A percentile compares a stretch with the other conserved stretches of the same genome.
phyloP scores from a whole-genome alignment of 2,329 filamentous ascomycete genomes.

The Aspergillus udagawae region DNA sequence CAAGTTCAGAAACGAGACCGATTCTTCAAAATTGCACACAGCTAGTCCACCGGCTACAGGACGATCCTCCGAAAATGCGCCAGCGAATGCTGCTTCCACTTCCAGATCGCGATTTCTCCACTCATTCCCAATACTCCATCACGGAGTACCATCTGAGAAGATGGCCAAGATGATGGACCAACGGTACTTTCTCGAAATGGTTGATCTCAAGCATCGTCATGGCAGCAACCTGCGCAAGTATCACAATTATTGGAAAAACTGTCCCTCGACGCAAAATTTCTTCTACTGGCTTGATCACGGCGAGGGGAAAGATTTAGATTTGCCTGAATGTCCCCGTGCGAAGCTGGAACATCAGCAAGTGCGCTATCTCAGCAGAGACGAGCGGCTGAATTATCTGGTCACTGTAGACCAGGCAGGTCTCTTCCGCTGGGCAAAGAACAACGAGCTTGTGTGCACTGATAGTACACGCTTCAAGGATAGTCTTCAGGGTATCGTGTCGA shows the following conservation, averaged over 20 bases:
- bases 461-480: conserved; percentile 69
- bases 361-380: conserved; percentile 77
- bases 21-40: neutral
- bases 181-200: conserved; percentile 82
- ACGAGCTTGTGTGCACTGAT: conserved; percentile 70
- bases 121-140: conserved; percentile 25
- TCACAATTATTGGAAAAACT: conserved; percentile 77
- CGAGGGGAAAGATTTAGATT: conserved; percentile 65
- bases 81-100: neutral
- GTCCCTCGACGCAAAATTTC: conserved; percentile 78
- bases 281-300: conserved; percentile 92
- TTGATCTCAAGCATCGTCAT: conserved; percentile 81
- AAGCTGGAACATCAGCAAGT: conserved; percentile 74
- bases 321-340: conserved; percentile 68
- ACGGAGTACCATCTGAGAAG: conserved; percentile 54
- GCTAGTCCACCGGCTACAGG: neutral
- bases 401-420: conserved; percentile 69
- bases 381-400: conserved; percentile 76
- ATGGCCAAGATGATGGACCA: conserved; percentile 77
- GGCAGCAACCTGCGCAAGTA: conserved; percentile 78
- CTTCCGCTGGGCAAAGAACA: conserved; percentile 85
- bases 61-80: neutral
- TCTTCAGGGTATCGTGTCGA: conserved; percentile 66
- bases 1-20: conserved; percentile 32
- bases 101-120: conserved; percentile 22